Evolutionary conservation across 73 alveolate genomes (phyloP).

Genomic region (Effrenium voratum): DNA sequence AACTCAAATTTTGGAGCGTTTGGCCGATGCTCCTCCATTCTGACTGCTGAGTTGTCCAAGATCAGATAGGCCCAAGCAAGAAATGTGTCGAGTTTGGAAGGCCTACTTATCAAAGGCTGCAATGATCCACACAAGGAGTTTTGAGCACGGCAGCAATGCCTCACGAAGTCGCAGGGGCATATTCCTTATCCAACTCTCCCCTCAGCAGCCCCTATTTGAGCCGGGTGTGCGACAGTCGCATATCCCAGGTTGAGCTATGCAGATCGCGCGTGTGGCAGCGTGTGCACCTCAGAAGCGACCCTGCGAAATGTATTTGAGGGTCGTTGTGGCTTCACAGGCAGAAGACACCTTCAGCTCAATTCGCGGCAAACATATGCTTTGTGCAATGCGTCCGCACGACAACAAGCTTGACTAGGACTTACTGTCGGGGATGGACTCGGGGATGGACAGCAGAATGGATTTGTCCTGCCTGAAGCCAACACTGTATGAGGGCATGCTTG

Average conservation of each 20-base stretch:
- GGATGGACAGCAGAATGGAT: too few relatives aligned
- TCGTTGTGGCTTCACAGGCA: too few relatives aligned
- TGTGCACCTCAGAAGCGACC: background rate
- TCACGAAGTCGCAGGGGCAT: background rate
- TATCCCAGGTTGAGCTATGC: constrained; percentile 17
- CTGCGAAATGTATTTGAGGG: too few relatives aligned
- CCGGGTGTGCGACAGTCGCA: background rate
- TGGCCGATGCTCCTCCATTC: too few relatives aligned
- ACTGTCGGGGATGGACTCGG: background rate
- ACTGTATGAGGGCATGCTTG: too few relatives aligned
- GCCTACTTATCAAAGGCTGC: background rate
- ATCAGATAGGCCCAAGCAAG: too few relatives aligned
- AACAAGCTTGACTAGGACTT: background rate
- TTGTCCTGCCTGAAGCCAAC: too few relatives aligned
- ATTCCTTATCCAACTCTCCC: background rate
- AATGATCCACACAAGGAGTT: background rate
- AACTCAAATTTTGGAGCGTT: too few relatives aligned
- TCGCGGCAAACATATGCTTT: background rate
- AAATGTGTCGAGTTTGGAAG: background rate
- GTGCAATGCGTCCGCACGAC: background rate
- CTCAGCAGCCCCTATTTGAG: too few relatives aligned
- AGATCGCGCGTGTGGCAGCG: constrained; percentile 45
- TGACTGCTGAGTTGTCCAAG: too few relatives aligned
- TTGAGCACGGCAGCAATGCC: background rate
- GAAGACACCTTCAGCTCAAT: background rate